phyloP scores from a whole-genome alignment of 2,329 filamentous ascomycete species.

The Cladobotryum protrusum region DNA sequence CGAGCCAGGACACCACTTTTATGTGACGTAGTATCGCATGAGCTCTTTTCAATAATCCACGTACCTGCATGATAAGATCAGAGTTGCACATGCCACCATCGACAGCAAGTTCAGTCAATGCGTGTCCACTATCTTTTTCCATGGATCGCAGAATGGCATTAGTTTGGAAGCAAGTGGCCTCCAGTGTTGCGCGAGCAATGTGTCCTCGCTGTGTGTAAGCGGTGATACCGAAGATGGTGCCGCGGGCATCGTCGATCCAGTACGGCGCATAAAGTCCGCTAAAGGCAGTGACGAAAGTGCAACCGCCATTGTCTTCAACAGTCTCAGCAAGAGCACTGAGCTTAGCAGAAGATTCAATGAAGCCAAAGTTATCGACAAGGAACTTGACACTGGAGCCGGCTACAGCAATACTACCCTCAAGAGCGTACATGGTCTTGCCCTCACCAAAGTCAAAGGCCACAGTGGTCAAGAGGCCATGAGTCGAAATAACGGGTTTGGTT shows the following conservation, averaged over 20 bases:
- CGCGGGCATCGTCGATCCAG: conserved; percentile 78
- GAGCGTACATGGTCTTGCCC: conserved; percentile 62
- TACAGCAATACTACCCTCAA: conserved; percentile 72
- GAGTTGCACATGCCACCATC: conserved; percentile 80
- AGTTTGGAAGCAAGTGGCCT: conserved; percentile 78
- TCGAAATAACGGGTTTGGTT: conserved; percentile 70
- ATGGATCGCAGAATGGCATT: conserved; percentile 77
- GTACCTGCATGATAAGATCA: conserved; percentile 67
- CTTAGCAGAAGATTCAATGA: conserved; percentile 44
- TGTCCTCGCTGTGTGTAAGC: conserved; percentile 71
- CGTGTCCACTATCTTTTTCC: conserved; percentile 72
- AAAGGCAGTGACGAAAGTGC: conserved; percentile 73
- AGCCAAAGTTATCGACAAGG: conserved; percentile 50
- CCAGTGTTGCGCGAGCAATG: conserved; percentile 71
- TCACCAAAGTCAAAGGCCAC: conserved; percentile 71
- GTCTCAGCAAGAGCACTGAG: conserved; percentile 42
- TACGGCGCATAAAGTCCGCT: conserved; percentile 77
- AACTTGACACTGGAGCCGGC: conserved; percentile 73
- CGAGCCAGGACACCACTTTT: background rate
- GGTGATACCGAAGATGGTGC: conserved; percentile 73
- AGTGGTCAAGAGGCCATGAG: conserved; percentile 68
- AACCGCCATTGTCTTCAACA: conserved; percentile 63
- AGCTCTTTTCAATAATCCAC: conserved; percentile 11
- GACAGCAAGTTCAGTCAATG: conserved; percentile 67
- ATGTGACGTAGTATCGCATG: background rate